Conservation (phyloP, 2,329 filamentous ascomycete genomes). For the Sarocladiaceae sp. region DNA sequence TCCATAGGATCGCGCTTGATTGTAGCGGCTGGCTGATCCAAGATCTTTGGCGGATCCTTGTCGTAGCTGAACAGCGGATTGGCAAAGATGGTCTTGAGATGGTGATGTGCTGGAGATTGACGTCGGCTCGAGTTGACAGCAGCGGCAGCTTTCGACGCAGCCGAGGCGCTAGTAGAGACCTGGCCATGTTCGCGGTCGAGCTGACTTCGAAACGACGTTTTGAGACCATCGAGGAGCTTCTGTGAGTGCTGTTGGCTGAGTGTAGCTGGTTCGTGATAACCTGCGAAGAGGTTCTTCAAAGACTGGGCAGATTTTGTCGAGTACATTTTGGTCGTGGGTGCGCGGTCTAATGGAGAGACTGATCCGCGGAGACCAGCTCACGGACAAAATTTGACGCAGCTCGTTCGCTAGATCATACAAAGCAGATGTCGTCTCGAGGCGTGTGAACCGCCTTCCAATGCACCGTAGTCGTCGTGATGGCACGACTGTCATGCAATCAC, state of each 20-base stretch:
- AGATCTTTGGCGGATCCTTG: slow-evolving; percentile 16
- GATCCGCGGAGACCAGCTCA: slow-evolving; percentile 1
- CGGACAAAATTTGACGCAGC: too few relatives aligned
- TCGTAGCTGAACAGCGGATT: slow-evolving; percentile 50
- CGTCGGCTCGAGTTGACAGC: slow-evolving; percentile 26
- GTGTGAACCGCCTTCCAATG: not conserved
- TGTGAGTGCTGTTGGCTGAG: slow-evolving; percentile 47
- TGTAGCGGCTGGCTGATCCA: not conserved
- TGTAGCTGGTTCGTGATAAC: slow-evolving; percentile 48
- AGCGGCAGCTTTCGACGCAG: slow-evolving; percentile 15
- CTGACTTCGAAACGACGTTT: slow-evolving; percentile 52
- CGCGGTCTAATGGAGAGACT: not conserved
- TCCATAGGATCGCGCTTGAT: slow-evolving; percentile 43
- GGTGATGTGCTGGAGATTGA: slow-evolving; percentile 33
- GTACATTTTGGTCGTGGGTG: slow-evolving; percentile 24
- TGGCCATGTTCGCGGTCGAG: slow-evolving; percentile 55
- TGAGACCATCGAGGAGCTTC: slow-evolving; percentile 52
- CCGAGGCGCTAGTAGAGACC: slow-evolving; percentile 24
- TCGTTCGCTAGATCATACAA: not conserved
- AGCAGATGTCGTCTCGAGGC: not conserved
- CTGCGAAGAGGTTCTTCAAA: slow-evolving; percentile 34
- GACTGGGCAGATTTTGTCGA: slow-evolving; percentile 32
- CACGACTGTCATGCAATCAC: not conserved
- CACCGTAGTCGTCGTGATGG: not conserved
- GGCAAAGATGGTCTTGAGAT: slow-evolving; percentile 52